Evolutionary conservation across 768 basidiomycete genomes (phyloP).

Genomic region (Amanita rimosa): DNA sequence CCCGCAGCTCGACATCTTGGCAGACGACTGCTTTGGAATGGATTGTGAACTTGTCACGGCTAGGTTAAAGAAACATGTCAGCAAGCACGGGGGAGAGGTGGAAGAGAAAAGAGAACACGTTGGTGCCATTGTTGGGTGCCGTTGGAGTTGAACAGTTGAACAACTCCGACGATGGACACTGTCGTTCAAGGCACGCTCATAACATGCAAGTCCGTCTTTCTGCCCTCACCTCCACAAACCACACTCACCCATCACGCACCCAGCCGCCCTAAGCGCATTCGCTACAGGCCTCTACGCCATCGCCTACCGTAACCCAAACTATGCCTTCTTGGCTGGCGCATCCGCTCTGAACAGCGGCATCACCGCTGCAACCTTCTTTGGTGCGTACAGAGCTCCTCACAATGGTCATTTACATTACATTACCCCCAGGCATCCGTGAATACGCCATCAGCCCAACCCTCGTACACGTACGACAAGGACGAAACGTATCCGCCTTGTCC

Average conservation of each 20-base stretch:
- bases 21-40: constrained; percentile 88
- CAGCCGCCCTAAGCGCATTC: constrained; percentile 51
- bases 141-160: too few species aligned
- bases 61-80: constrained; percentile 18
- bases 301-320: constrained; percentile 33
- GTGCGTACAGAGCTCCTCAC: constrained; percentile 29
- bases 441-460: constrained; percentile 60
- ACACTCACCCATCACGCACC: constrained; percentile 9
- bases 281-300: constrained; percentile 33
- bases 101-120: constrained; percentile 19
- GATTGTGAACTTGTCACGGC: constrained; percentile 82
- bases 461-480: constrained; percentile 27
- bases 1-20: constrained; percentile 90
- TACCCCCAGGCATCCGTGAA: constrained; percentile 55
- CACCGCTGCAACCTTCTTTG: constrained; percentile 67
- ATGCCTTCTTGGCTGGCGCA: constrained; percentile 37
- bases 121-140: constrained; percentile 23
- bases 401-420: neutral
- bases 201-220: constrained; percentile 75
- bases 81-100: neutral
- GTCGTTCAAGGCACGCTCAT: constrained; percentile 47
- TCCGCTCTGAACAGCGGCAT: constrained; percentile 66
- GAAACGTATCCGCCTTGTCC: constrained; percentile 14
- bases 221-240: constrained; percentile 14
- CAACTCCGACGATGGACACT: constrained; percentile 21